phyloP scores from a whole-genome alignment of 2,329 filamentous ascomycete genomes.

The Ophiostoma quercus region DNA sequence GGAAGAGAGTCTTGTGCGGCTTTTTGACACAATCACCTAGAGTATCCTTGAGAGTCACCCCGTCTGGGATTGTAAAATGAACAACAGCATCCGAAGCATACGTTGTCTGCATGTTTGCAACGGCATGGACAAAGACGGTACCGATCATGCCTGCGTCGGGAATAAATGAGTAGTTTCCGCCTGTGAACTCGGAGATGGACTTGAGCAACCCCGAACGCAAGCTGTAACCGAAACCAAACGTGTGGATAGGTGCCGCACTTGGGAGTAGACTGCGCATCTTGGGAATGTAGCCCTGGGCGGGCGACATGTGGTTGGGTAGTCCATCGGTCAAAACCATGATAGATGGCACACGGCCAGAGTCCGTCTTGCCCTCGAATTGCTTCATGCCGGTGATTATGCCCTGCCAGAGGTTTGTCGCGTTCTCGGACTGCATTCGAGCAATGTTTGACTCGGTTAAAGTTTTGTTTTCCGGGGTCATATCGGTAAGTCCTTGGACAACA shows the following conservation, averaged over 20 bases:
- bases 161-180: slow-evolving; percentile 57
- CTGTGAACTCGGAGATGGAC: slow-evolving; percentile 53
- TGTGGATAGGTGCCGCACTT: slow-evolving; percentile 45
- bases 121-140: slow-evolving; percentile 57
- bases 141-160: slow-evolving; percentile 58
- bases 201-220: slow-evolving; percentile 51
- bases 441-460: slow-evolving; percentile 40
- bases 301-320: slow-evolving; percentile 47
- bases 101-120: slow-evolving; percentile 56
- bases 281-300: slow-evolving; percentile 49
- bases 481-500: slow-evolving; percentile 37
- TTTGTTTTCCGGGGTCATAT: slow-evolving; percentile 48
- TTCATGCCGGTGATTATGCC: slow-evolving; percentile 49
- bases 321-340: slow-evolving; percentile 53
- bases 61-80: slow-evolving; percentile 37
- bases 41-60: slow-evolving; percentile 38
- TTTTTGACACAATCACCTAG: slow-evolving; percentile 38
- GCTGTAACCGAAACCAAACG: slow-evolving; percentile 51
- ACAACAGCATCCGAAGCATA: slow-evolving; percentile 47
- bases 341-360: slow-evolving; percentile 39
- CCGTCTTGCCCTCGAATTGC: slow-evolving; percentile 38
- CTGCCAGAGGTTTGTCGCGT: slow-evolving; percentile 53
- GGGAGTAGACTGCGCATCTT: slow-evolving; percentile 43
- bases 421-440: slow-evolving; percentile 36
- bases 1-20: neutral